Evolutionary conservation across 169 alveolate species (phyloP), one percentile per base, ranked within the genome.

Genomic region (Cryptosporidium canis): DNA sequence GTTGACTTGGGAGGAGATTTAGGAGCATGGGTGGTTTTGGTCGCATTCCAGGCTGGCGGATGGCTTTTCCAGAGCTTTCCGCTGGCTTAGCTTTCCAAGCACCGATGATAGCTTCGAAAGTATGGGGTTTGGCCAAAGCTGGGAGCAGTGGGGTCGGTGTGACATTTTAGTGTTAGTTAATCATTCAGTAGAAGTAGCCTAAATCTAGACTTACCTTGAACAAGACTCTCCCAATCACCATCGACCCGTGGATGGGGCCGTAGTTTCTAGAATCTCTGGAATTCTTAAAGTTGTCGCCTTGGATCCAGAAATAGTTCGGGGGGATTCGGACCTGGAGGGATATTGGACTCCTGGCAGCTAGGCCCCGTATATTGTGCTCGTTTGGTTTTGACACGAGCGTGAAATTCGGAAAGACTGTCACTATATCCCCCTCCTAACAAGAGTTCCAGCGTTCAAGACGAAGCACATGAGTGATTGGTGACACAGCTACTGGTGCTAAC

Each of bases 231-330:
- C 87, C 87, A 21, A 55, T 39, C 14, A 77, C 61, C 87, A 77
- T 56, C 8, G 87, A 61, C 27, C 61, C 48, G 47, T 55, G 71
- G 18, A 77, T 61, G 9, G 87, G 87, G 4, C 87, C 87, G 37
- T 77, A 77, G 44, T 77, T 65, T 77, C 87, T 77, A 33, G 87
- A 77, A 39, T 77, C 87, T 43, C 87, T 55, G 2, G 87, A 77
- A 39, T 61, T 39, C 27, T 37, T 39, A 21, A 41, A 41, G 24
- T 77, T 77, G n/a, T 77, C 87, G 5, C 87, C 87, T 41, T 77
- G 87, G 8, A 77, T 33, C 87, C 87, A 77, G 41, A 29, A 55
- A 63, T 77, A 37, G 27, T 61, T 48, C 21, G 56, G 56, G 11
- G 87, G 87, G n/a, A 77, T 31, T 55, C 29, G 11, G 21, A 39